These are phyloP conservation scores for Claviceps sp. DNA, from an alignment of 2,329 filamentous ascomycete genomes.

Conservation along the genomic window DNA sequence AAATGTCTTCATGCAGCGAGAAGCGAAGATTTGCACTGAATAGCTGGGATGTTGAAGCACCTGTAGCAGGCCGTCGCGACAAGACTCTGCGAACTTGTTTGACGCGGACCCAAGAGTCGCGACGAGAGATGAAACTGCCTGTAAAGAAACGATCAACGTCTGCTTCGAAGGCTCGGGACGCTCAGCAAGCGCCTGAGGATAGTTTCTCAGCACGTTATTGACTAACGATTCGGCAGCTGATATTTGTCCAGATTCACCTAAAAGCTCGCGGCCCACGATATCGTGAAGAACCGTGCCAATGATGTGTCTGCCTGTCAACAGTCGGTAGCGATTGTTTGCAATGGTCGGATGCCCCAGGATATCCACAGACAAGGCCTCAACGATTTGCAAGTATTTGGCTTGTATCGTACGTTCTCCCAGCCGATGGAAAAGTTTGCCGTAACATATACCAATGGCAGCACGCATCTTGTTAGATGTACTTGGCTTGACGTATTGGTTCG, in stretches of 20 bases:
- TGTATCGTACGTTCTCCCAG: constrained; percentile 77
- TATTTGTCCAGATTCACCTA: constrained; percentile 81
- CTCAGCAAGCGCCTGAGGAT: constrained; percentile 79
- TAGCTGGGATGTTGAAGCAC: constrained; percentile 92
- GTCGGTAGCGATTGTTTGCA: constrained; percentile 72
- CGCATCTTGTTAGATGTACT: constrained; percentile 70
- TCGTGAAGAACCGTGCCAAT: constrained; percentile 75
- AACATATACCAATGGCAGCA: constrained; percentile 76
- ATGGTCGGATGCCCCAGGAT: constrained; percentile 65
- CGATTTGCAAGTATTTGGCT: constrained; percentile 65
- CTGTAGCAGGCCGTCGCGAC: constrained; percentile 76
- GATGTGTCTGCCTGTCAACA: constrained; percentile 73
- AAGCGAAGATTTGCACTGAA: constrained; percentile 83
- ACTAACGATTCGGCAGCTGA: constrained; percentile 69
- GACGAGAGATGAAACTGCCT: constrained; percentile 68
- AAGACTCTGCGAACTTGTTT: constrained; percentile 64
- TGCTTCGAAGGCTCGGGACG: constrained; percentile 81
- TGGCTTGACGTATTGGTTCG: constrained; percentile 63
- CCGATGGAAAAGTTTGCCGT: constrained; percentile 64
- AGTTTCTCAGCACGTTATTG: constrained; percentile 86
- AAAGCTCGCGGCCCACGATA: constrained; percentile 64
- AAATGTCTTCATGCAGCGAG: constrained; percentile 74
- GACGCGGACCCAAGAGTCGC: constrained; percentile 70
- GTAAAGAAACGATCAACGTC: constrained; percentile 64
- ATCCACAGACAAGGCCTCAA: constrained; percentile 68